Conservation (phyloP, 2,329 filamentous ascomycete genomes). For the Bipolaris cookei region DNA sequence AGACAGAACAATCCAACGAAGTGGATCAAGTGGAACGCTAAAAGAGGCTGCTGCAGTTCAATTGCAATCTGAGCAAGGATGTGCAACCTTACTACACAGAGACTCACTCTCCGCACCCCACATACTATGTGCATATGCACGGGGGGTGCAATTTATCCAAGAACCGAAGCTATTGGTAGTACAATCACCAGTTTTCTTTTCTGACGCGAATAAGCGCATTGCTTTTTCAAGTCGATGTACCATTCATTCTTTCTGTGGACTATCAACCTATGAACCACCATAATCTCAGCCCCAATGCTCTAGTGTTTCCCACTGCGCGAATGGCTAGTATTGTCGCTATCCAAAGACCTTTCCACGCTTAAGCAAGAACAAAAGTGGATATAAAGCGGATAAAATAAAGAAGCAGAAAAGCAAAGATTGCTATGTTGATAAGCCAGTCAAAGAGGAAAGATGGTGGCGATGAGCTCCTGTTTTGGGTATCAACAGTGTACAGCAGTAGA, state of each 20-base stretch:
- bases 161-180: background rate
- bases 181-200: background rate
- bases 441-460: conserved; percentile 1
- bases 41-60: background rate
- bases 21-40: background rate
- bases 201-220: background rate
- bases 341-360: background rate
- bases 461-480: conserved; percentile 23
- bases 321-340: background rate
- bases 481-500: conserved; percentile 15
- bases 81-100: too few species aligned
- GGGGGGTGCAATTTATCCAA: background rate
- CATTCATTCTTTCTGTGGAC: conserved; percentile 8
- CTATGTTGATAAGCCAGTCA: background rate
- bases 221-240: background rate
- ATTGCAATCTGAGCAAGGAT: background rate
- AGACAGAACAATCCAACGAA: background rate
- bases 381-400: background rate
- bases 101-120: background rate
- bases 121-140: background rate
- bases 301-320: background rate
- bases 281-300: background rate
- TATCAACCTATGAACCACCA: conserved; percentile 7
- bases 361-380: conserved; percentile 3
- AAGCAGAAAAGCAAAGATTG: conserved; percentile 6